phyloP scores from a whole-genome alignment of 495 filamentous ascomycete genomes.

The Massariosphaeria phaeospora region DNA sequence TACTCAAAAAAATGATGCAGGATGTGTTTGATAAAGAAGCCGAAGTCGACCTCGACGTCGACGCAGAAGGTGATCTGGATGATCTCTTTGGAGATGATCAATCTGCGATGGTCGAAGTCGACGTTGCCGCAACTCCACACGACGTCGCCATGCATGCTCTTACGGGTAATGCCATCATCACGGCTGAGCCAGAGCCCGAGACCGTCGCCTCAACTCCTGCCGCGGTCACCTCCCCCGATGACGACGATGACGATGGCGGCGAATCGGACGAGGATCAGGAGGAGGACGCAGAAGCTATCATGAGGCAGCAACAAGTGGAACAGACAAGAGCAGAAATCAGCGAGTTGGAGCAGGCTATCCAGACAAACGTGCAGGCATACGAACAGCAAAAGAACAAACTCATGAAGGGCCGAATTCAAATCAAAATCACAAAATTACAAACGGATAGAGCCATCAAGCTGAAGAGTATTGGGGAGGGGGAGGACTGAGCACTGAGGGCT shows the following conservation, averaged over 20 bases:
- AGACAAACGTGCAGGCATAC: slow-evolving; percentile 45
- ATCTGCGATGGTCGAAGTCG: slow-evolving; percentile 18
- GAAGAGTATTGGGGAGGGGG: too few relatives aligned
- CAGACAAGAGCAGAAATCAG: slow-evolving; percentile 53
- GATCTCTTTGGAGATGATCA: slow-evolving; percentile 37
- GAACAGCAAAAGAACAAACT: slow-evolving; percentile 43
- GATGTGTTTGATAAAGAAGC: slow-evolving; percentile 15
- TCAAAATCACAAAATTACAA: slow-evolving; percentile 51
- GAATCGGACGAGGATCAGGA: slow-evolving; percentile 51
- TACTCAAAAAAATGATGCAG: too few relatives aligned
- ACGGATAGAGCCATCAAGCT: too few relatives aligned
- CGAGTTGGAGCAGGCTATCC: slow-evolving; percentile 44
- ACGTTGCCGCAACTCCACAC: slow-evolving; percentile 25
- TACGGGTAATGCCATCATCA: slow-evolving; percentile 1
- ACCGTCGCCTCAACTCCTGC: slow-evolving; percentile 19
- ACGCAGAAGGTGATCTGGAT: slow-evolving; percentile 47
- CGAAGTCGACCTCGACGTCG: slow-evolving; percentile 41
- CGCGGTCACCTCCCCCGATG: slow-evolving; percentile 26
- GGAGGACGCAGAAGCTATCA: slow-evolving; percentile 45
- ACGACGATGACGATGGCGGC: slow-evolving; percentile 48
- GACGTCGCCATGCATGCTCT: slow-evolving; percentile 31
- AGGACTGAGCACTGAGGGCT: too few relatives aligned
- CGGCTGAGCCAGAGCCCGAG: too few relatives aligned
- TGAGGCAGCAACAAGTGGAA: slow-evolving; percentile 44
- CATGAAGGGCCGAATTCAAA: slow-evolving; percentile 50